phyloP scores from a whole-genome alignment of 495 filamentous ascomycete species.

The Neohortaea acidophila region DNA sequence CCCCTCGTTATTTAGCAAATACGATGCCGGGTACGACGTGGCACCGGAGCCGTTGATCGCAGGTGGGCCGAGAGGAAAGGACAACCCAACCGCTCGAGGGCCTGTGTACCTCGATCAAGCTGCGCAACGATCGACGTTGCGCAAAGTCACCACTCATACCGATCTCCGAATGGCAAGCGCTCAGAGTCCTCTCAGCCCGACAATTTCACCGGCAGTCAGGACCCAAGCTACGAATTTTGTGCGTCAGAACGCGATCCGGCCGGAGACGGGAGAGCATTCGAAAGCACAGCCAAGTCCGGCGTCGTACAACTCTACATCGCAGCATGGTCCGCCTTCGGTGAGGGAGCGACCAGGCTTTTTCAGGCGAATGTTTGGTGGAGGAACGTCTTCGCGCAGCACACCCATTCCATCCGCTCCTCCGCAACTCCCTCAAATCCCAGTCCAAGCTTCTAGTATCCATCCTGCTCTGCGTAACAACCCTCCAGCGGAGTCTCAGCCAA shows the following conservation, averaged over 20 bases:
- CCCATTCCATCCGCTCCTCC: not conserved
- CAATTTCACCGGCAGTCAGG: constrained; percentile 18
- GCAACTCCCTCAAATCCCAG: too few relatives aligned
- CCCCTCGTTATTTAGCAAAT: constrained; percentile 11
- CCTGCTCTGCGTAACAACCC: not conserved
- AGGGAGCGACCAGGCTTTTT: constrained; percentile 83
- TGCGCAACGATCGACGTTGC: not conserved
- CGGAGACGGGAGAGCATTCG: not conserved
- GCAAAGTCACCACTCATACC: constrained; percentile 15
- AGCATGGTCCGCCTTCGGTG: constrained; percentile 34
- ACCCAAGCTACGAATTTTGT: constrained; percentile 26
- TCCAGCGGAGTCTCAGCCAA: not conserved
- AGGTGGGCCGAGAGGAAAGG: constrained; percentile 53
- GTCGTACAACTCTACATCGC: constrained; percentile 7
- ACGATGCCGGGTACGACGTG: constrained; percentile 53
- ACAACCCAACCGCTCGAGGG: constrained; percentile 31
- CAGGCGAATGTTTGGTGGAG: constrained; percentile 64
- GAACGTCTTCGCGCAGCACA: not conserved
- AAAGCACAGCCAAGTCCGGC: not conserved
- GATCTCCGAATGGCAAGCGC: constrained; percentile 9
- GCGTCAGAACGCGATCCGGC: constrained; percentile 12
- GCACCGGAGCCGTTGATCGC: constrained; percentile 82
- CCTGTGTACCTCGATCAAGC: constrained; percentile 16
- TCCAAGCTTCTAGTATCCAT: not conserved
- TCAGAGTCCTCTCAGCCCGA: not conserved